phyloP scores from a whole-genome alignment of 352 stramenopile genomes.

The Phytophthora quininea region DNA sequence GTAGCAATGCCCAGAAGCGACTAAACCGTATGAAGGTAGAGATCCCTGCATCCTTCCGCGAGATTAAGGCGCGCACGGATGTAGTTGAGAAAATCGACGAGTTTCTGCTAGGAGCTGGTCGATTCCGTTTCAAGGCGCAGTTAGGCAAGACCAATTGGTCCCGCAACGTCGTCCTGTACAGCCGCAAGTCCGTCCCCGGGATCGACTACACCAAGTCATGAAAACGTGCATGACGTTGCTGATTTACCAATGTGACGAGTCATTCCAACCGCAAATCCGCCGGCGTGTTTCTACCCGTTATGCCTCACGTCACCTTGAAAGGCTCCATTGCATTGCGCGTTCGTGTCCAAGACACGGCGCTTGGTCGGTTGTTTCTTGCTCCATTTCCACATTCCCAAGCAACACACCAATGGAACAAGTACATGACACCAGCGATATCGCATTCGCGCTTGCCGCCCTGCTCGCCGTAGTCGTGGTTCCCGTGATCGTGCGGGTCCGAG shows the following conservation, averaged over 20 bases:
- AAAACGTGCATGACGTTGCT: slow-evolving; percentile 18
- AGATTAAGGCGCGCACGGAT: slow-evolving; percentile 65
- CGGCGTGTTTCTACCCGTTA: slow-evolving; percentile 22
- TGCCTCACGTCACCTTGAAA: slow-evolving; percentile 1
- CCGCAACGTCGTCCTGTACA: slow-evolving; percentile 74
- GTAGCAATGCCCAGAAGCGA: slow-evolving; percentile 72
- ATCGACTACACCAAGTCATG: slow-evolving; percentile 37
- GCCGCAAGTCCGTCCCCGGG: slow-evolving; percentile 50
- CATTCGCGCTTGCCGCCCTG: slow-evolving; percentile 16
- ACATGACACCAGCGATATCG: slow-evolving; percentile 19
- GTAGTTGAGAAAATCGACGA: slow-evolving; percentile 71
- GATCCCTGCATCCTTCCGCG: slow-evolving; percentile 61
- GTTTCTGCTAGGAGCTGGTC: slow-evolving; percentile 60
- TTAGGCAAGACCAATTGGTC: slow-evolving; percentile 88
- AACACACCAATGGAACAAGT: slow-evolving; percentile 13
- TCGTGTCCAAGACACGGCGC: background rate
- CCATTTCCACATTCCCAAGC: slow-evolving; percentile 14
- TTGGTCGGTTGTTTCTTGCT: background rate
- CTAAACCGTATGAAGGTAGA: slow-evolving; percentile 57
- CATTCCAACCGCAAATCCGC: background rate
- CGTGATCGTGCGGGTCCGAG: slow-evolving; percentile 23
- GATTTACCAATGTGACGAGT: slow-evolving; percentile 11
- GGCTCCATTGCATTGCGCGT: background rate
- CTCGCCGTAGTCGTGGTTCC: slow-evolving; percentile 29
- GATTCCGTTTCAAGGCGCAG: slow-evolving; percentile 64